These are phyloP conservation scores for Gentiana dahurica DNA, from an alignment of 257 asterid species.

Conservation along the genomic window DNA sequence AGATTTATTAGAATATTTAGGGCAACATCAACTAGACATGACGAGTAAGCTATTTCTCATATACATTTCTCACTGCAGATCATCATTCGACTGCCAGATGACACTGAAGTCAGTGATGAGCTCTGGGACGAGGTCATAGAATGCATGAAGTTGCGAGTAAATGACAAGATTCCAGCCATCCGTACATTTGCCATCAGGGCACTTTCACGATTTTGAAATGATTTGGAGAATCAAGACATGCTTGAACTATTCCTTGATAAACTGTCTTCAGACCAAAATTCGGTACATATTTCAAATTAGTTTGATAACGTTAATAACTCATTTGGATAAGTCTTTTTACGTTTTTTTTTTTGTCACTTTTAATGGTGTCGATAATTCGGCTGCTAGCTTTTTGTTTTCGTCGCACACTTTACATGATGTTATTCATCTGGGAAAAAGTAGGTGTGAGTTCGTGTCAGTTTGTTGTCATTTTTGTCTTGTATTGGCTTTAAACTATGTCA, in stretches of 20 bases:
- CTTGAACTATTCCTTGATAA: constrained; percentile 66
- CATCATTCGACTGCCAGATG: constrained; percentile 91
- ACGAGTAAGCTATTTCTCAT: neutral
- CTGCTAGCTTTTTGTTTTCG: too few species aligned
- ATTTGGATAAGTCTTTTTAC: too few species aligned
- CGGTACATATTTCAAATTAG: constrained; percentile 20
- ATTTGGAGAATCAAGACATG: constrained; percentile 64
- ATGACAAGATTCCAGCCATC: constrained; percentile 70
- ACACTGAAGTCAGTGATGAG: constrained; percentile 77
- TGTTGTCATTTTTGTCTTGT: too few species aligned
- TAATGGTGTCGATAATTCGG: too few species aligned
- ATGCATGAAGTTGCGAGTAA: constrained; percentile 52
- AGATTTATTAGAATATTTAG: neutral
- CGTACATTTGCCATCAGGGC: constrained; percentile 86
- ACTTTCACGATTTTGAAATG: constrained; percentile 76
- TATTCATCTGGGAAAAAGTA: too few species aligned
- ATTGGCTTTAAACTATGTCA: too few species aligned
- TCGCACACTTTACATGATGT: too few species aligned
- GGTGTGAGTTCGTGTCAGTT: too few species aligned
- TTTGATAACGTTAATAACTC: too few species aligned
- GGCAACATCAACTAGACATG: neutral
- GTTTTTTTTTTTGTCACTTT: too few species aligned
- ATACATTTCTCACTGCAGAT: constrained; percentile 28
- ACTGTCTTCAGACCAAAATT: constrained; percentile 65
- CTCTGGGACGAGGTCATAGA: constrained; percentile 96